Percentiles rank a stretch among this genome's conserved stretches.
Conservation (phyloP, 495 filamentous ascomycete species). For the Clavariopsis aquatica region DNA sequence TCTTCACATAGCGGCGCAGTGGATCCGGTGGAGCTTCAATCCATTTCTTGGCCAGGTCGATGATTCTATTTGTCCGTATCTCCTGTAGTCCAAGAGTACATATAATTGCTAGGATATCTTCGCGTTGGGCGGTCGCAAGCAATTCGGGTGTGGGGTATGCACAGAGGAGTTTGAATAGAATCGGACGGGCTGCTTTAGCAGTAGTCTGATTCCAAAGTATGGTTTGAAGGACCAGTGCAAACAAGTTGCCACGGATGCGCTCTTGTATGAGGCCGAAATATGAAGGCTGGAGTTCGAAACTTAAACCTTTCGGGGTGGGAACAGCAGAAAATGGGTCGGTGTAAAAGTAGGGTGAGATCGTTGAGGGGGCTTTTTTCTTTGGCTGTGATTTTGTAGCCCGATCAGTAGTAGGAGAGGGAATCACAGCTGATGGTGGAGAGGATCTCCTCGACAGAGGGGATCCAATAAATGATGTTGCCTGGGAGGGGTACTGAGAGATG, state of each 20-base stretch:
- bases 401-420: background rate
- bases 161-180: constrained; percentile 67
- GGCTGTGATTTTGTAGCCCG: background rate
- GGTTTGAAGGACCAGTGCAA: constrained; percentile 45
- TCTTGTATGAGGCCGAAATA: constrained; percentile 84
- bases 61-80: constrained; percentile 60
- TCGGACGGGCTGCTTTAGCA: constrained; percentile 72
- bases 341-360: constrained; percentile 10
- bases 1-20: constrained; percentile 62
- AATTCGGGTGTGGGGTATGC: constrained; percentile 66
- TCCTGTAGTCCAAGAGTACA: constrained; percentile 74
- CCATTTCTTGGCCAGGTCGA: constrained; percentile 71
- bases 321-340: constrained; percentile 60
- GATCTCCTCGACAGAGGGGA: background rate
- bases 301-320: constrained; percentile 62
- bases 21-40: constrained; percentile 60
- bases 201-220: constrained; percentile 77
- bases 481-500: too few relatives aligned
- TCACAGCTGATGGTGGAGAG: background rate
- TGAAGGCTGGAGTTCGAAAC: constrained; percentile 52
- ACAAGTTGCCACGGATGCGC: constrained; percentile 65
- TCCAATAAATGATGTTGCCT: background rate
- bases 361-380: background rate
- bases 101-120: constrained; percentile 65
- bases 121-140: constrained; percentile 60